Conservation (phyloP, 164 flowering plant genomes). For the Umbilicus rupestris region DNA sequence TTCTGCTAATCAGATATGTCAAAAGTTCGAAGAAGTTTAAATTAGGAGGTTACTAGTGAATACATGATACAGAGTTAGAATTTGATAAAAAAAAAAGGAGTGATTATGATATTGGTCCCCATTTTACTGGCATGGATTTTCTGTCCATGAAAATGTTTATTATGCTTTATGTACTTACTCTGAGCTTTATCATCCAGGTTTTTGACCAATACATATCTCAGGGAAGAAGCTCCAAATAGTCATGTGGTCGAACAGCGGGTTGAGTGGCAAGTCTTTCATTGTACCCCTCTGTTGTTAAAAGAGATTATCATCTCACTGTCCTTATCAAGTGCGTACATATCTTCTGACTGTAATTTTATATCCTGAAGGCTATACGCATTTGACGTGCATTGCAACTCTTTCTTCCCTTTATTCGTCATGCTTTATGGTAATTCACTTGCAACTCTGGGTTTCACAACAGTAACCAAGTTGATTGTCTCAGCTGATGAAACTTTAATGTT, state of each 20-base stretch:
- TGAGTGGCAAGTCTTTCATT: conserved; percentile 71
- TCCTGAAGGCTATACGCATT: conserved; percentile 88
- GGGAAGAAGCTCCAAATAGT: conserved; percentile 87
- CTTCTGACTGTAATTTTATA: conserved; percentile 15
- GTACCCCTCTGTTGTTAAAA: not conserved
- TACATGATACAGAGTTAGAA: no score
- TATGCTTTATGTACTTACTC: no score
- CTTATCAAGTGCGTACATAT: not conserved
- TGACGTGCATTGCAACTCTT: conserved; percentile 99
- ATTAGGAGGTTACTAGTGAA: no score
- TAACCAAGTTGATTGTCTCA: not conserved
- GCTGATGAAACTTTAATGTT: conserved; percentile 13
- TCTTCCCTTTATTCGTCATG: conserved; percentile 92
- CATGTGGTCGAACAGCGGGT: conserved; percentile 97
- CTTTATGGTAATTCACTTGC: conserved; percentile 63
- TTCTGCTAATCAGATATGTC: no score
- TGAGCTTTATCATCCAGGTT: conserved; percentile 44
- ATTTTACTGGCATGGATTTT: no score
- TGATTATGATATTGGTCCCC: no score
- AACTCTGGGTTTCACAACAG: not conserved
- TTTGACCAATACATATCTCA: conserved; percentile 81
- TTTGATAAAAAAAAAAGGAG: no score
- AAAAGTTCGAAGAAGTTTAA: no score
- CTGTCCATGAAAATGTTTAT: no score
- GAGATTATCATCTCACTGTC: not conserved